phyloP scores from a whole-genome alignment of 179 eudicot species.

The Corrigiola litoralis region DNA sequence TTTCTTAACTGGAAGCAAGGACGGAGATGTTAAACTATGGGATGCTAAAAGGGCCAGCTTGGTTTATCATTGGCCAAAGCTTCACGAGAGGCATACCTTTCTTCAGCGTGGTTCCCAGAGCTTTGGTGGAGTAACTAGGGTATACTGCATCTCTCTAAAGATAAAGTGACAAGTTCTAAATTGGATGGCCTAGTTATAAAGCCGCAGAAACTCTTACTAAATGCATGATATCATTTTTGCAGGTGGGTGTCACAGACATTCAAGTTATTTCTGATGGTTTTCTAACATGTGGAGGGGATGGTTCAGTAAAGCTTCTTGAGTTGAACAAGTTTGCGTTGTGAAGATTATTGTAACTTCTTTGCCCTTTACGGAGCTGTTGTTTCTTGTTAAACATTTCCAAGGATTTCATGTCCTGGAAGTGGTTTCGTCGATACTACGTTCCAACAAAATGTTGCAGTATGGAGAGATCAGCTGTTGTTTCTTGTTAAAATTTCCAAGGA shows the following conservation, averaged over 20 bases:
- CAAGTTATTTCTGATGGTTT: conserved; percentile 77
- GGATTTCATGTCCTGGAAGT: too few relatives aligned
- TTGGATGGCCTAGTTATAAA: not conserved
- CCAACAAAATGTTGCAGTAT: too few relatives aligned
- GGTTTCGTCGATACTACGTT: too few relatives aligned
- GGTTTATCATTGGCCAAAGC: conserved; percentile 82
- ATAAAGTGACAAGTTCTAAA: not conserved
- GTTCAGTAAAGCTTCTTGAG: conserved; percentile 63
- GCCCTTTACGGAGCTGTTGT: too few relatives aligned
- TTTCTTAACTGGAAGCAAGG: conserved; percentile 96
- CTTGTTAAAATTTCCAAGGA: too few relatives aligned
- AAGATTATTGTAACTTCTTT: not conserved
- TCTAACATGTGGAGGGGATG: conserved; percentile 89
- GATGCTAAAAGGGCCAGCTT: conserved; percentile 79
- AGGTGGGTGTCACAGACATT: conserved; percentile 91
- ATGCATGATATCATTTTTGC: conserved; percentile 22
- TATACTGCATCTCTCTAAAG: conserved; percentile 21
- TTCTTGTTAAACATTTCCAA: too few relatives aligned
- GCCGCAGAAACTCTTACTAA: not conserved
- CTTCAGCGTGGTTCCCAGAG: conserved; percentile 78
- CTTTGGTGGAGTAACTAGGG: conserved; percentile 86
- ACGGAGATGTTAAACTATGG: conserved; percentile 98
- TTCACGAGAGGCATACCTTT: conserved; percentile 89
- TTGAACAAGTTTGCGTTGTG: conserved; percentile 28
- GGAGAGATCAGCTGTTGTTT: too few relatives aligned